Percentiles rank a stretch among this genome's conserved stretches.
Conservation (phyloP, 1,284 basidiomycete genomes). For the Moesziomyces sp. region DNA sequence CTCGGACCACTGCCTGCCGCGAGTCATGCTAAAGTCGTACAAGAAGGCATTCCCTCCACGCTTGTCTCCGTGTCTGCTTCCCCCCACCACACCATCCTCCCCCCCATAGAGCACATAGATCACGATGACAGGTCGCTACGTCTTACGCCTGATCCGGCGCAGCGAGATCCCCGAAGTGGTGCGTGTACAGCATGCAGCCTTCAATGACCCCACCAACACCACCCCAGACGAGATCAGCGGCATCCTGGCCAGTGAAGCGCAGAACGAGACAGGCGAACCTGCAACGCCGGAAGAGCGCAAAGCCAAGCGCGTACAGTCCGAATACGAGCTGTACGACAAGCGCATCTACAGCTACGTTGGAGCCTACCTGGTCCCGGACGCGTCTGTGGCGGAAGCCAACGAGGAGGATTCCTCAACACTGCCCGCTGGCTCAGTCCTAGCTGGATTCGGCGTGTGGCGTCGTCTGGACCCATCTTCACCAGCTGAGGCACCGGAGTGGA, state of each 20-base stretch:
- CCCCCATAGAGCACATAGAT: neutral
- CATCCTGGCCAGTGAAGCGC: conserved; percentile 1
- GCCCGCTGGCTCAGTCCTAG: neutral
- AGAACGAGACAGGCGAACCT: neutral
- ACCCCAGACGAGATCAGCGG: conserved; percentile 6
- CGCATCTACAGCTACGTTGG: neutral
- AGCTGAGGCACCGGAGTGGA: neutral
- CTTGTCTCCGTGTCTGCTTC: no score
- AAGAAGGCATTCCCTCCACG: no score
- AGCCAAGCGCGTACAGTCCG: neutral
- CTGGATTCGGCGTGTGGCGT: conserved; percentile 13
- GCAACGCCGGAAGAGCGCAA: neutral
- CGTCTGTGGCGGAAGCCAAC: neutral
- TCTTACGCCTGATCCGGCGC: conserved; percentile 1
- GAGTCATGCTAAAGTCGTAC: no score
- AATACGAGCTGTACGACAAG: neutral
- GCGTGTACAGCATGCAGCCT: conserved; percentile 12
- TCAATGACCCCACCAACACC: conserved; percentile 8
- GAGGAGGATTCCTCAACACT: neutral
- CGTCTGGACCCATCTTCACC: neutral
- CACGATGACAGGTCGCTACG: neutral
- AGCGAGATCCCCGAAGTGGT: conserved; percentile 1
- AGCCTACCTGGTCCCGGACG: neutral
- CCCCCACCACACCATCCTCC: no score
- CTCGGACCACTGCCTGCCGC: no score